phyloP scores from a whole-genome alignment of 345 rosid species.

The Boechera stricta region DNA sequence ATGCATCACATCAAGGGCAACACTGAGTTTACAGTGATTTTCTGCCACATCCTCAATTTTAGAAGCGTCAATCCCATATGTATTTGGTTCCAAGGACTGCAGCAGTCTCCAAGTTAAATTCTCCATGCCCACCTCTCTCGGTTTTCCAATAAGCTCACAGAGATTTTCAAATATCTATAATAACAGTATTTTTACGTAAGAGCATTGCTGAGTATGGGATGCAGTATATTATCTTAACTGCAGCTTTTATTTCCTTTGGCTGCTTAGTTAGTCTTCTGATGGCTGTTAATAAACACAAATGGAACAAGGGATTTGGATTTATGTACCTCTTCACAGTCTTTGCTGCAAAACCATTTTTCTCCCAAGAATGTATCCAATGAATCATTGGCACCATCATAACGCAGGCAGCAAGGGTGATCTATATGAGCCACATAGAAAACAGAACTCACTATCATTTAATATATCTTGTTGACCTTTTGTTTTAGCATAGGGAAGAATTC shows the following conservation, averaged over 20 bases:
- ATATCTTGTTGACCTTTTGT: conserved; percentile 1
- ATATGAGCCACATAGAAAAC: conserved; percentile 37
- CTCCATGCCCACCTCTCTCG: conserved; percentile 58
- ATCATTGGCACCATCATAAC: conserved; percentile 38
- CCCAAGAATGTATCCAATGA: conserved; percentile 30
- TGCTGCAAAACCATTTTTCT: conserved; percentile 72
- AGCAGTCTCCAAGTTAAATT: conserved; percentile 77
- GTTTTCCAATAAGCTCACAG: conserved; percentile 62
- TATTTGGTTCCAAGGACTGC: conserved; percentile 48
- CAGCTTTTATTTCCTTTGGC: background rate
- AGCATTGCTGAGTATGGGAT: conserved; percentile 19
- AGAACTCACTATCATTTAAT: conserved; percentile 33
- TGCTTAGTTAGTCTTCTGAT: conserved; percentile 15
- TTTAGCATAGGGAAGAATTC: conserved; percentile 30
- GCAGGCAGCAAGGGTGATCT: conserved; percentile 67
- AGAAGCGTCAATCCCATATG: too few species aligned
- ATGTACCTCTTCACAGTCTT: conserved; percentile 66
- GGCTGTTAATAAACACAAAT: conserved; percentile 19
- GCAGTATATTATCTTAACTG: background rate
- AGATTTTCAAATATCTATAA: conserved; percentile 71
- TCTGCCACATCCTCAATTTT: conserved; percentile 55
- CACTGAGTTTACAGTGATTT: conserved; percentile 63
- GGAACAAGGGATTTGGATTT: conserved; percentile 1
- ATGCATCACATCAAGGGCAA: conserved; percentile 82
- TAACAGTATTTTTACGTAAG: conserved; percentile 20